Percentiles rank a stretch among this genome's conserved stretches.
Conservation (phyloP, 129 eudicot species). For the Smallanthus sonchifolius region DNA sequence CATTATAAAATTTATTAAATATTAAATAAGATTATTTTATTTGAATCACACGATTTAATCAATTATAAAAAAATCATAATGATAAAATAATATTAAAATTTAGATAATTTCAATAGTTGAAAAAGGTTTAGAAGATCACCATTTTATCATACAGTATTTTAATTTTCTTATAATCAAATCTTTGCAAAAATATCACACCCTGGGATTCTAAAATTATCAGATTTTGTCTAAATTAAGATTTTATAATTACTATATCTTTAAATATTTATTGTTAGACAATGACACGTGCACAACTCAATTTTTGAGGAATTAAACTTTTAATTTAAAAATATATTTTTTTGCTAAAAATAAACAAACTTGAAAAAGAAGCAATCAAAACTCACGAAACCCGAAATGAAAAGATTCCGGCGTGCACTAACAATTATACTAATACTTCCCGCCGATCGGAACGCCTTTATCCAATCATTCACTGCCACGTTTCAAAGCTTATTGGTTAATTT, state of each 20-base stretch:
- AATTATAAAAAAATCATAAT: background rate
- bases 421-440: conserved; percentile 29
- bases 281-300: conserved; percentile 36
- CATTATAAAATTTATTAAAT: no score
- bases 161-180: background rate
- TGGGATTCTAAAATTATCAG: background rate
- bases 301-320: conserved; percentile 21
- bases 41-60: background rate
- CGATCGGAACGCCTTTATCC: background rate
- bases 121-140: background rate
- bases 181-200: background rate
- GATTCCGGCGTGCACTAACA: conserved; percentile 45
- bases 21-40: background rate
- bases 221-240: no score
- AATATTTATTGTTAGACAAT: conserved; percentile 12
- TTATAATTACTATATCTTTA: background rate
- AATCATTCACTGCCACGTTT: conserved; percentile 13
- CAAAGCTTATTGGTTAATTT: background rate
- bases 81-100: background rate
- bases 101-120: background rate
- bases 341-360: conserved; percentile 32
- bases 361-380: conserved; percentile 35
- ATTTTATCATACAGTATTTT: background rate
- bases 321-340: background rate
- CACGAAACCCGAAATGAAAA: conserved; percentile 27